phyloP scores from a whole-genome alignment of 2,329 filamentous ascomycete species.

The Talaromyces sp. region DNA sequence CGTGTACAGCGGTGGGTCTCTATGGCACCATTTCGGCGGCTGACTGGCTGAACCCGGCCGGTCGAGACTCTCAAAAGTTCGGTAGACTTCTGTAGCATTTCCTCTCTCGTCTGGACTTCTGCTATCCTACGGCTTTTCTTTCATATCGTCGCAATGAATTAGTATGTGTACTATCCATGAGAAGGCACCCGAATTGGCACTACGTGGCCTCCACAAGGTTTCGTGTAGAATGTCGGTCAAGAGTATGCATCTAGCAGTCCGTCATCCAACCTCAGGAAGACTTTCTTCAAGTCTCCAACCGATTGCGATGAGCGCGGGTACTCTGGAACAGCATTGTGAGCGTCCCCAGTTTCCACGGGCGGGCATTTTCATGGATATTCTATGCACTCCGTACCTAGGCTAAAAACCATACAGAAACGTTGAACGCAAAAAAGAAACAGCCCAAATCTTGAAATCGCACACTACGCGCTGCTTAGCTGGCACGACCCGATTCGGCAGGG shows the following conservation, averaged over 20 bases:
- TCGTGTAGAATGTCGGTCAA: not conserved
- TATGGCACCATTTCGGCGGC: not conserved
- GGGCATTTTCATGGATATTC: not conserved
- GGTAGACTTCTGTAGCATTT: conserved; percentile 1
- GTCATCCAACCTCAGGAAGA: not conserved
- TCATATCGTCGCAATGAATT: not conserved
- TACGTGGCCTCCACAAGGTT: not conserved
- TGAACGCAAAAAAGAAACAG: not conserved
- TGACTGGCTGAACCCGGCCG: conserved; percentile 2
- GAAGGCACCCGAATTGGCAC: not conserved
- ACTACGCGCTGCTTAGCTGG: not conserved
- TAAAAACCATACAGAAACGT: not conserved
- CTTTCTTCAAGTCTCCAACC: not conserved
- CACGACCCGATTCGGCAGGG: conserved; percentile 1
- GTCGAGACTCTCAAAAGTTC: not conserved
- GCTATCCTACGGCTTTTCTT: not conserved
- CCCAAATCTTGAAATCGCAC: conserved; percentile 2
- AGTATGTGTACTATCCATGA: not conserved
- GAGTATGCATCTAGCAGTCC: not conserved
- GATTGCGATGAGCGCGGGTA: not conserved
- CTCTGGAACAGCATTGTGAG: not conserved
- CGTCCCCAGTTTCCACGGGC: not conserved
- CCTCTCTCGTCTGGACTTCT: not conserved
- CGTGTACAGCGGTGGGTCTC: not conserved
- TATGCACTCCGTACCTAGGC: not conserved